Evolutionary conservation across 495 filamentous ascomycete genomes (phyloP).

Genomic region (Aspergillus saccharolyticus): DNA sequence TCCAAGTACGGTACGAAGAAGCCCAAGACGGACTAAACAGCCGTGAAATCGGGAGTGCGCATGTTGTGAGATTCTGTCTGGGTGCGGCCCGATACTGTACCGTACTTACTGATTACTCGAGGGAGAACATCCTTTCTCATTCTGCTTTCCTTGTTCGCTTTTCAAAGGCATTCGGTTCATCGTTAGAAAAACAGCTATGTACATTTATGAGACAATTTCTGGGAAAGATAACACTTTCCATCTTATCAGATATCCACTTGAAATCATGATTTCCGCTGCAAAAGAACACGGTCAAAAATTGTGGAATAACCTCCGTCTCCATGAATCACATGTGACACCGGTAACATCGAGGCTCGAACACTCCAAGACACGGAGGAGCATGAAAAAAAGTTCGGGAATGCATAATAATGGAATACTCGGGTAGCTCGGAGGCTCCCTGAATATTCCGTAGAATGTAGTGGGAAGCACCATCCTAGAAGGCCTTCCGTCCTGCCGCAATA

Average conservation of each 20-base stretch:
- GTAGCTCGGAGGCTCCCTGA: background rate
- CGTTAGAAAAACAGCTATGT: constrained; percentile 17
- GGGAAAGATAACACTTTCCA: background rate
- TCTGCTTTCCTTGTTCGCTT: background rate
- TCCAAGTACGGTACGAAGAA: constrained; percentile 99
- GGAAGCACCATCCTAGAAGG: background rate
- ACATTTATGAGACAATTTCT: constrained; percentile 14
- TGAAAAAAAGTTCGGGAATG: too few species aligned
- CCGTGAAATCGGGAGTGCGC: background rate
- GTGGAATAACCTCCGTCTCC: too few species aligned
- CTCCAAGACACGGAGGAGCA: too few species aligned
- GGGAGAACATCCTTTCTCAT: background rate
- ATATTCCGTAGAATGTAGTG: background rate
- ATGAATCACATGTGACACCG: too few species aligned
- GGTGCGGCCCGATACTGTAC: too few species aligned
- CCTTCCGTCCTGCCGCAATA: background rate
- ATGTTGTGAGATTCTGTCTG: constrained; percentile 2
- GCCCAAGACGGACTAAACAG: constrained; percentile 61
- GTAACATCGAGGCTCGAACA: too few species aligned
- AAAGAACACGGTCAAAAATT: too few species aligned
- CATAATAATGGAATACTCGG: too few species aligned
- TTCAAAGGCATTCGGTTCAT: constrained; percentile 7
- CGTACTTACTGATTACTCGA: background rate
- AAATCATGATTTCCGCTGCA: background rate
- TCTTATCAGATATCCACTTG: constrained; percentile 5